Percentiles rank a stretch among this genome's conserved stretches.
These are phyloP conservation scores for Heimioporus sp. DNA, from an alignment of 768 basidiomycete species.

Conservation along the genomic window DNA sequence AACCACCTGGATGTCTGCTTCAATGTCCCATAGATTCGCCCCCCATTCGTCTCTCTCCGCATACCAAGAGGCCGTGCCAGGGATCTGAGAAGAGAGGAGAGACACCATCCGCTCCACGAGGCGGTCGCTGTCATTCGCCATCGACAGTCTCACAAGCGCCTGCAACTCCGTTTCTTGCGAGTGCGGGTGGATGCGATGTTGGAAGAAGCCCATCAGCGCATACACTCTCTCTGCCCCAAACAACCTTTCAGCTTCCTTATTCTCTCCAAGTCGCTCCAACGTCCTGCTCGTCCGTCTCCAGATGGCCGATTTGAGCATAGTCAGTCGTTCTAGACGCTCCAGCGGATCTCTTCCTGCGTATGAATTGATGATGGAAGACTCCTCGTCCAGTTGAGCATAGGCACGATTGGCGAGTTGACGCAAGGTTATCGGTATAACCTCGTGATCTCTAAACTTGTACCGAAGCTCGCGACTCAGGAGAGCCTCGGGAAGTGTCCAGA, in stretches of 20 bases:
- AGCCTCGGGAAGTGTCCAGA: constrained; percentile 25
- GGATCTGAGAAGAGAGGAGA: constrained; percentile 5
- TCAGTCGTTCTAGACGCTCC: constrained; percentile 23
- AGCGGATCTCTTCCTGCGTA: constrained; percentile 19
- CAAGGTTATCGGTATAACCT: constrained; percentile 20
- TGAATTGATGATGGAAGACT: constrained; percentile 22
- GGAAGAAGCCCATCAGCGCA: constrained; percentile 26
- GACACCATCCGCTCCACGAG: constrained; percentile 23
- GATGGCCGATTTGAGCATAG: constrained; percentile 19
- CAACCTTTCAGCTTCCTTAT: neutral
- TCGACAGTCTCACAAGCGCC: constrained; percentile 9
- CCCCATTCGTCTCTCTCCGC: constrained; percentile 17
- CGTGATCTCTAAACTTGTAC: constrained; percentile 8
- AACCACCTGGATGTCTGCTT: constrained; percentile 13
- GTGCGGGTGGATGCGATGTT: constrained; percentile 12
- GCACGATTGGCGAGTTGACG: constrained; percentile 23
- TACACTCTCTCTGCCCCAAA: constrained; percentile 16
- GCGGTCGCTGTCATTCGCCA: constrained; percentile 24
- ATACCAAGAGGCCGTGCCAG: constrained; percentile 16
- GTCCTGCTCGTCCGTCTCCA: constrained; percentile 18
- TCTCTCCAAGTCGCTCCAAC: neutral
- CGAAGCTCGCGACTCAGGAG: constrained; percentile 20
- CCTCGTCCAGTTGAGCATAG: constrained; percentile 11
- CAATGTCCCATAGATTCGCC: constrained; percentile 20
- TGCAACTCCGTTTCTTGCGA: neutral